Percentiles rank a stretch among this genome's conserved stretches.
Evolutionary conservation across 2,329 filamentous ascomycete genomes (phyloP).

Genomic region (Aspergillus sp.): DNA sequence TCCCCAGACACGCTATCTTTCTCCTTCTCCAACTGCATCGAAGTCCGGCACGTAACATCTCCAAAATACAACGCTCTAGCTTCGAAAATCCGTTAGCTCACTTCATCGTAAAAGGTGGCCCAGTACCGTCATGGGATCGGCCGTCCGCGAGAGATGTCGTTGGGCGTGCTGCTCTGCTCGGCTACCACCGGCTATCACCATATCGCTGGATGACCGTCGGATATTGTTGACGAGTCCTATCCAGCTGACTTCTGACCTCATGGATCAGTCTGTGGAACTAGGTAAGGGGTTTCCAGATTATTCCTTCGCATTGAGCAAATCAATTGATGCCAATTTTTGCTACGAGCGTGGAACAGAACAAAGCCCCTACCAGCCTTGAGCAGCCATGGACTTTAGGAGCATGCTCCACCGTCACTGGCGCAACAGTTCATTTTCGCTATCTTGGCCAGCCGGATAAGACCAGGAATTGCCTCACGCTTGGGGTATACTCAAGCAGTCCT

Average conservation of each 20-base stretch:
- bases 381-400: not conserved
- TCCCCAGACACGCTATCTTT: not conserved
- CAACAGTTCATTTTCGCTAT: not conserved
- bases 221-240: constrained; percentile 3
- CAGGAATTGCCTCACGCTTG: not conserved
- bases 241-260: constrained; percentile 12
- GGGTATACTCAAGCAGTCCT: not conserved
- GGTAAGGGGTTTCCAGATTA: not conserved
- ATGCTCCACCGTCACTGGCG: not conserved
- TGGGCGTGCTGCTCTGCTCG: not conserved
- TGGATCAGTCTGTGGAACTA: not conserved
- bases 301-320: not conserved
- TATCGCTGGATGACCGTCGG: not conserved
- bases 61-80: not conserved
- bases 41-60: not conserved
- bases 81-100: not conserved
- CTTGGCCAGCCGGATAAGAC: not conserved
- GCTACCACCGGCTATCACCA: constrained; percentile 5
- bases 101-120: not conserved
- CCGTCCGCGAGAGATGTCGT: not conserved
- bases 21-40: constrained; percentile 1
- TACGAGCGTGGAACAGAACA: not conserved
- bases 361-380: not conserved
- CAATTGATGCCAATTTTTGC: not conserved
- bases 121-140: not conserved